Base-by-base conservation (phyloP, 495 filamentous ascomycete genomes). In the Tricharina praecox region DNA sequence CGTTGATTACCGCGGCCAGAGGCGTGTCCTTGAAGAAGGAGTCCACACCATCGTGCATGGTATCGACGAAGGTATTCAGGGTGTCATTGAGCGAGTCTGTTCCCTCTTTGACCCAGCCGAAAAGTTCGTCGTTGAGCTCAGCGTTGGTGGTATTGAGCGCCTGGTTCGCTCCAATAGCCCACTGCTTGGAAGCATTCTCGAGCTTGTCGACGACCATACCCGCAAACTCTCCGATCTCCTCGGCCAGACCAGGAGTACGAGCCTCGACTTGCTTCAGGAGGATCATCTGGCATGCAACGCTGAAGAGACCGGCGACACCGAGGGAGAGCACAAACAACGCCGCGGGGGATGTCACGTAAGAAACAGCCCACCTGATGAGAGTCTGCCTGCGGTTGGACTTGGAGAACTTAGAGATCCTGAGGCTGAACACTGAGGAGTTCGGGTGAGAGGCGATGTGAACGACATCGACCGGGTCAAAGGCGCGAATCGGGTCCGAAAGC, bases 251-350 rank as follows among this genome's bases (percentile, higher is more conserved):
- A 0, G 90, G 90, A 2, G 84, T 77, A 49, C 85, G 73, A 51
- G 77, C 76, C 54, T 87, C 64, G 50, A 97, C 72, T 0, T 72
- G 61, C 40, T 69, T 73, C 13, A 97, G 72, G 2, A 96, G 66
- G 37, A 90, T 70, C 55, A 74, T 85, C 63, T 96, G 90, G 63
- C 78, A 87, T 36, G 93, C 67, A 59, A 85, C 92, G 21, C 79
- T 73, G 53, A 92, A 70, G 4, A 97, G 70, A 3, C 87, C 92
- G 0, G 90, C 85, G 2, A 95, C 28, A 20, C 78, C 90, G 20
- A 97, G 75, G 9, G 79, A 79, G 0, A 96, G 74, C 3, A 97
- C 75, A 55, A 97, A 84, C 11, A 97, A 68, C 3, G 88, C 92
- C 0, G 86, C 78, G 0, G 79, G 61, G 3, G 87, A 81, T 1